Percentiles rank a stretch among this genome's conserved stretches.
These are phyloP conservation scores for Babesia bigemina DNA, from an alignment of 169 alveolate genomes.

Conservation along the genomic window DNA sequence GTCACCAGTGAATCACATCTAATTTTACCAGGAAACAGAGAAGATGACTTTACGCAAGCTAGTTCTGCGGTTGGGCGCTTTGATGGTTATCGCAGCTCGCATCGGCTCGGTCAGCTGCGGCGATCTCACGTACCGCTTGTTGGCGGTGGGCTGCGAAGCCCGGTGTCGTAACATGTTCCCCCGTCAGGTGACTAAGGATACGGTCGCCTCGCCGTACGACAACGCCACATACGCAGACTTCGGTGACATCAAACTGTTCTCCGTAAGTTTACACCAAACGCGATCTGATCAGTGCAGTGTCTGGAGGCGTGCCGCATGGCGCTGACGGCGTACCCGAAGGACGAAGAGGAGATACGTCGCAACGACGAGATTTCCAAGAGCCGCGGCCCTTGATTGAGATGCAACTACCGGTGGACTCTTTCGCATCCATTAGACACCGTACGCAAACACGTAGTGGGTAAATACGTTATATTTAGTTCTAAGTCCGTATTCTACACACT, in stretches of 20 bases:
- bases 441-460: too few relatives aligned
- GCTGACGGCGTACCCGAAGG: constrained; percentile 26
- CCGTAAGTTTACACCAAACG: constrained; percentile 1
- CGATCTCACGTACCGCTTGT: constrained; percentile 1
- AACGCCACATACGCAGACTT: not conserved
- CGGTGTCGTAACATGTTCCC: constrained; percentile 22
- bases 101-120: too few relatives aligned
- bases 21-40: too few relatives aligned
- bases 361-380: not conserved
- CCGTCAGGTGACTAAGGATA: not conserved
- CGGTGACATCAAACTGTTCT: constrained; percentile 9
- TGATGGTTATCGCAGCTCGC: too few relatives aligned
- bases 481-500: not conserved
- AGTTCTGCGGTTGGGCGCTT: too few relatives aligned
- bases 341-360: constrained; percentile 26
- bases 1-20: too few relatives aligned
- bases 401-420: too few relatives aligned
- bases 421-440: not conserved
- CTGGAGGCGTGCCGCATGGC: constrained; percentile 52
- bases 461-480: not conserved
- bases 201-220: not conserved
- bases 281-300: not conserved
- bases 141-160: constrained; percentile 6
- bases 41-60: too few relatives aligned
- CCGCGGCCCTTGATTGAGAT: not conserved